Conservation (phyloP, 148 eudicot species). For the Amaranthus hypochondriacus region DNA sequence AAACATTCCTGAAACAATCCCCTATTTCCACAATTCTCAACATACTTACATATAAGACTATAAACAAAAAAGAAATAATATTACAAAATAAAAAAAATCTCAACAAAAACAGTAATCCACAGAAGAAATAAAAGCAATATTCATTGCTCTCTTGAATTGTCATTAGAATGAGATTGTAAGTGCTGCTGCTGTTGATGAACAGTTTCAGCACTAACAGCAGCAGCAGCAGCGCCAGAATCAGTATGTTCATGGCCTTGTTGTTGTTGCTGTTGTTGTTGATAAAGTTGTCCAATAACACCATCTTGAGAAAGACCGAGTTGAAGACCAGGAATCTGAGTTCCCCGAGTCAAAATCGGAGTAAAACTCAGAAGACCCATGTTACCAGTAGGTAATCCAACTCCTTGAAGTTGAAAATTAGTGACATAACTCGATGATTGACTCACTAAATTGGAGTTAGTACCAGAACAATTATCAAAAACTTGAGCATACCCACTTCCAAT, state of each 20-base stretch:
- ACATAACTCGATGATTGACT: conserved; percentile 35
- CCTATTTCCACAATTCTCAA: conserved; percentile 16
- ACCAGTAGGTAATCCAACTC: conserved; percentile 45
- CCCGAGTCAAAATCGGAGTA: conserved; percentile 55
- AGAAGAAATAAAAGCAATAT: background rate
- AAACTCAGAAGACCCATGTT: conserved; percentile 62
- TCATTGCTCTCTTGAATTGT: conserved; percentile 59
- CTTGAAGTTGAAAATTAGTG: conserved; percentile 51
- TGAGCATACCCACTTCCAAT: conserved; percentile 31
- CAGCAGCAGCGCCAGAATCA: conserved; percentile 6
- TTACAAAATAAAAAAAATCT: conserved; percentile 1
- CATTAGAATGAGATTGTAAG: conserved; percentile 43
- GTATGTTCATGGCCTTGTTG: conserved; percentile 21
- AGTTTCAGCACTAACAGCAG: conserved; percentile 26
- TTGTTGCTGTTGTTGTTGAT: conserved; percentile 35
- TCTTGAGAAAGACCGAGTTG: conserved; percentile 79
- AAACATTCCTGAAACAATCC: conserved; percentile 24
- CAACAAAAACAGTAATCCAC: conserved; percentile 5
- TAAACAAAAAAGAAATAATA: conserved; percentile 6
- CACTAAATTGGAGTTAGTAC: conserved; percentile 24
- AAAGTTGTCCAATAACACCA: conserved; percentile 54
- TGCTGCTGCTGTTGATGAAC: conserved; percentile 43
- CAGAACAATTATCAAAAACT: conserved; percentile 15
- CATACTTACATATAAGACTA: conserved; percentile 12
- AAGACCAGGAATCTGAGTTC: conserved; percentile 55